Evolutionary conservation across 176 grass and related monocot species (phyloP).

Genomic region (Oryza punctata): DNA sequence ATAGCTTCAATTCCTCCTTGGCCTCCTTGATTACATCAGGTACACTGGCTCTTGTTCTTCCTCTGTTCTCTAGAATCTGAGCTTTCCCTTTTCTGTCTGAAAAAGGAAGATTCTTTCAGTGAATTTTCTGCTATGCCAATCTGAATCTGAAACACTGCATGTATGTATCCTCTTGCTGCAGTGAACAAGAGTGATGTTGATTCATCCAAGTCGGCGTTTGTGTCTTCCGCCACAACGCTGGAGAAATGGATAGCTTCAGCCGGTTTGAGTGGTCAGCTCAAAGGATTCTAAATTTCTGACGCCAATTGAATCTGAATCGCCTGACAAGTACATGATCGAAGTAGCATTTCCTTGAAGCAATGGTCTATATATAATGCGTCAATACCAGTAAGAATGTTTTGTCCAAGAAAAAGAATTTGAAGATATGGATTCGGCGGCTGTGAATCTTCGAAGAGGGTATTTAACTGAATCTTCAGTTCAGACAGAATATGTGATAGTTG

Average conservation of each 20-base stretch:
- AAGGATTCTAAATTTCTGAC: conserved; percentile 77
- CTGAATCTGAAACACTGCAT: conserved; percentile 1
- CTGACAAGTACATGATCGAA: background rate
- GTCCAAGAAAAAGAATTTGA: background rate
- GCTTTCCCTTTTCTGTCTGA: background rate
- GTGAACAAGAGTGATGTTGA: conserved; percentile 70
- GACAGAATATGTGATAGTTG: conserved; percentile 7
- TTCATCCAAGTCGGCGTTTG: conserved; percentile 80
- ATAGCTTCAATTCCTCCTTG: conserved; percentile 85
- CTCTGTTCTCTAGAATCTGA: background rate
- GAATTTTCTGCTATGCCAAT: background rate
- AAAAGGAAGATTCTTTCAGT: background rate
- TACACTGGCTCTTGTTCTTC: conserved; percentile 15
- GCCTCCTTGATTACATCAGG: conserved; percentile 76
- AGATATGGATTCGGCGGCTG: background rate
- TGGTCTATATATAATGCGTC: background rate
- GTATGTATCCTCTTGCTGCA: conserved; percentile 26
- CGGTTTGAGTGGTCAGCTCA: conserved; percentile 71
- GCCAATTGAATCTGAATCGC: background rate
- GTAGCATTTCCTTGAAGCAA: conserved; percentile 12
- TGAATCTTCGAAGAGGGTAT: conserved; percentile 33
- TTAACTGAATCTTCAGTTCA: background rate
- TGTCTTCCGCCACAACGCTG: conserved; percentile 73
- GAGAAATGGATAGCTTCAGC: conserved; percentile 84
- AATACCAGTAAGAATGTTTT: background rate